Percentiles rank a stretch among this genome's conserved stretches.
phyloP scores from a whole-genome alignment of 139 green algal species.

The Chlamydomonas sp. region DNA sequence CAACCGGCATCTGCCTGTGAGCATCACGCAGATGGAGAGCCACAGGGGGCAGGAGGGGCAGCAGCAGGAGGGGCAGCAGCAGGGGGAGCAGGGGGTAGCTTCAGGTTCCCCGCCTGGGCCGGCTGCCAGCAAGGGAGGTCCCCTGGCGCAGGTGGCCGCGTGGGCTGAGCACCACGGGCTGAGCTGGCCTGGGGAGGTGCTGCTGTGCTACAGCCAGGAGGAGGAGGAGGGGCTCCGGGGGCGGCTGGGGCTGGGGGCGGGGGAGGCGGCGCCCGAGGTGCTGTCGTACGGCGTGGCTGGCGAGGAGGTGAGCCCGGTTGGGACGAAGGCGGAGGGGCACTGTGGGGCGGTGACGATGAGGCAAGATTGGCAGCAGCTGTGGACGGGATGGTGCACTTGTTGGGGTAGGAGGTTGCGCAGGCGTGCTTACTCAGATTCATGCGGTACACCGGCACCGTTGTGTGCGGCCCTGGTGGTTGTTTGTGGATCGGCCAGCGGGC shows the following conservation, averaged over 20 bases:
- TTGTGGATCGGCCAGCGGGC: neutral
- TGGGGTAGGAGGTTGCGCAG: neutral
- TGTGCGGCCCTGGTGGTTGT: too few relatives aligned
- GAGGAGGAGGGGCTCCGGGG: neutral
- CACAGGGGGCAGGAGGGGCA: too few relatives aligned
- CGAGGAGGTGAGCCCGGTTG: neutral
- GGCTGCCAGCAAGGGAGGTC: neutral
- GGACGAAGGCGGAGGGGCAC: neutral
- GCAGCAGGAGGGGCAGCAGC: too few relatives aligned
- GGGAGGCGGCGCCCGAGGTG: neutral
- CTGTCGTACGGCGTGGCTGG: neutral
- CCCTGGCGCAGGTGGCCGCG: neutral
- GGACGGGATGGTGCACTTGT: neutral
- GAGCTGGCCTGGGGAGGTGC: conserved; percentile 18
- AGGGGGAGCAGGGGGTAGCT: too few relatives aligned
- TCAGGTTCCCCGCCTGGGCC: neutral
- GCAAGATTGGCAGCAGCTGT: neutral
- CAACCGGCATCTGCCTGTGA: too few relatives aligned
- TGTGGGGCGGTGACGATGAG: too few relatives aligned
- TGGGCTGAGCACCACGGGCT: neutral
- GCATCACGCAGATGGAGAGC: too few relatives aligned
- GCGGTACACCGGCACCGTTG: too few relatives aligned
- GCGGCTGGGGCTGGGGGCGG: neutral
- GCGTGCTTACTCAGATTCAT: neutral
- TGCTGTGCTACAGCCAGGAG: too few relatives aligned